Evolutionary conservation across 331 rosid genomes (phyloP).

Genomic region (Quercus lobata): DNA sequence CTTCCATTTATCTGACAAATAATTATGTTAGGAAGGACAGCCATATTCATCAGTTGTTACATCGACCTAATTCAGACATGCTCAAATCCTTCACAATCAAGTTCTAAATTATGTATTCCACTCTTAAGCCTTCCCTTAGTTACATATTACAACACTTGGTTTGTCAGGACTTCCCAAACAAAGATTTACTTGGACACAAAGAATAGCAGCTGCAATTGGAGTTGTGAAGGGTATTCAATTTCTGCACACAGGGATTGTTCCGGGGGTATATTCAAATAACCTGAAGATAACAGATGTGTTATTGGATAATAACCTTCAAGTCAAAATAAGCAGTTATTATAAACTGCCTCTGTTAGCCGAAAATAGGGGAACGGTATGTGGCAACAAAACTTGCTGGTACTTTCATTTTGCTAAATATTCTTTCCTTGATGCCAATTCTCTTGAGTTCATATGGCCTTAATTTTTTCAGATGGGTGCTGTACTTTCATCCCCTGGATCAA

Average conservation of each 20-base stretch:
- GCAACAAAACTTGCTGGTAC: conserved; percentile 1
- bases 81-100: neutral
- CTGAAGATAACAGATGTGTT: conserved; percentile 79
- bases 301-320: conserved; percentile 65
- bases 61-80: neutral
- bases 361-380: conserved; percentile 51
- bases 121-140: conserved; percentile 8
- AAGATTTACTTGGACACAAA: conserved; percentile 76
- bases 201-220: conserved; percentile 85
- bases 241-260: conserved; percentile 91
- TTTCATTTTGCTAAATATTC: conserved; percentile 2
- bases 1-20: neutral
- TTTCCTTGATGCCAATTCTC: conserved; percentile 2
- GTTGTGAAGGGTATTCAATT: conserved; percentile 84
- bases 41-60: neutral
- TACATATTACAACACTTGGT: conserved; percentile 12
- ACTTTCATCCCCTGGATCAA: conserved; percentile 36
- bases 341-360: conserved; percentile 60
- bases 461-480: conserved; percentile 50
- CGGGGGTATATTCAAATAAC: conserved; percentile 76
- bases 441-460: conserved; percentile 4
- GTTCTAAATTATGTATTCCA: neutral
- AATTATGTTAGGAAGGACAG: neutral
- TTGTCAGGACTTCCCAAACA: conserved; percentile 49
- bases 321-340: conserved; percentile 74